Percentiles rank a stretch among this genome's conserved stretches.
phyloP scores from a whole-genome alignment of 73 alveolate genomes.

The Paraurostyla sp. region DNA sequence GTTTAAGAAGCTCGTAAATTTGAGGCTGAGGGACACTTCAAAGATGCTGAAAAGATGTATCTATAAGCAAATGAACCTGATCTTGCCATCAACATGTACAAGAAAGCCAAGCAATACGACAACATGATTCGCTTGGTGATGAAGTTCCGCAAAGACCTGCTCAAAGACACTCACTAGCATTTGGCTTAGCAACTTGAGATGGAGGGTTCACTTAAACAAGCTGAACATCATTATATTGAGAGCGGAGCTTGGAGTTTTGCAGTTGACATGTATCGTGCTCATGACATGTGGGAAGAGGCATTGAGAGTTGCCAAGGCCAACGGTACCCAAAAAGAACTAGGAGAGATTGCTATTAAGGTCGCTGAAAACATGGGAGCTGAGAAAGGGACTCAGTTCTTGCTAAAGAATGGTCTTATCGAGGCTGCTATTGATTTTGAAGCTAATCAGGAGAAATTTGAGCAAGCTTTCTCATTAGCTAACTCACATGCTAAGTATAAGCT shows the following conservation, averaged over 20 bases:
- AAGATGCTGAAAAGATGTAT: constrained; percentile 99
- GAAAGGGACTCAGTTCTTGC: constrained; percentile 93
- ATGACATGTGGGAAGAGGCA: constrained; percentile 98
- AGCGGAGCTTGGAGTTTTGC: constrained; percentile 98
- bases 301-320: constrained; percentile 98
- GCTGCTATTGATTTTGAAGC: constrained; percentile 98
- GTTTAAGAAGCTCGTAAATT: constrained; percentile 96
- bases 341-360: constrained; percentile 97
- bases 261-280: constrained; percentile 96
- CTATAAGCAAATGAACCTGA: constrained; percentile 98
- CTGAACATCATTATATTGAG: constrained; percentile 98
- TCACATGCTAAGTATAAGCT: constrained; percentile 95
- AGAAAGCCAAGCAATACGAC: constrained; percentile 97
- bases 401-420: constrained; percentile 96
- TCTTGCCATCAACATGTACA: constrained; percentile 99
- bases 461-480: constrained; percentile 97
- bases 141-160: constrained; percentile 96
- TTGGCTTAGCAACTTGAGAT: constrained; percentile 97
- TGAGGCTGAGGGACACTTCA: constrained; percentile 92
- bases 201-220: constrained; percentile 97
- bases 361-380: constrained; percentile 98
- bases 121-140: constrained; percentile 98
- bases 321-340: constrained; percentile 97
- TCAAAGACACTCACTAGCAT: constrained; percentile 94
- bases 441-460: constrained; percentile 95